These are phyloP conservation scores for Phytophthora cryptogea DNA, from an alignment of 352 stramenopile species.

Conservation along the genomic window DNA sequence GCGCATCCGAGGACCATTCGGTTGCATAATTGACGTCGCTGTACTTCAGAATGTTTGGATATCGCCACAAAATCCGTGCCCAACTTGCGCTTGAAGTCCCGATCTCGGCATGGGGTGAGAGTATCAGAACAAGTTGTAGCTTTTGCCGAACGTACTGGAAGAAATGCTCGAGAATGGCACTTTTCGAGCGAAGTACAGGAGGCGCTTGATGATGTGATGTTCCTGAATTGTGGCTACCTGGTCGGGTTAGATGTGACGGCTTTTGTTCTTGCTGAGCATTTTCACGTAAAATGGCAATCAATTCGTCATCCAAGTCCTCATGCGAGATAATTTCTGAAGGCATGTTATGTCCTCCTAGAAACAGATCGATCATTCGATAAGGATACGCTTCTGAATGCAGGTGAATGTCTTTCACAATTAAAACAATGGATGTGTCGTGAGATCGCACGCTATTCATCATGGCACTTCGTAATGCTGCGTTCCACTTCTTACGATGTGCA, in stretches of 20 bases:
- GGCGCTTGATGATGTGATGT: neutral
- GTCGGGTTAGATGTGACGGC: neutral
- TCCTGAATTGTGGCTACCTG: neutral
- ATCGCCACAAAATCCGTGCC: slow-evolving; percentile 42
- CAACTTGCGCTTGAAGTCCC: slow-evolving; percentile 2
- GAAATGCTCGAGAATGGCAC: slow-evolving; percentile 53
- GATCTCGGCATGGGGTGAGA: slow-evolving; percentile 21
- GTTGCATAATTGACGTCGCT: slow-evolving; percentile 47
- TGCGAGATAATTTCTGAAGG: slow-evolving; percentile 49
- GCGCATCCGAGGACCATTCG: slow-evolving; percentile 49
- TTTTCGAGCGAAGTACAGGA: slow-evolving; percentile 45
- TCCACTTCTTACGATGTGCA: slow-evolving; percentile 33
- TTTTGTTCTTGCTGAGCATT: slow-evolving; percentile 25
- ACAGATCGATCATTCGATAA: slow-evolving; percentile 53
- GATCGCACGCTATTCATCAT: slow-evolving; percentile 48
- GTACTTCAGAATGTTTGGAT: slow-evolving; percentile 45
- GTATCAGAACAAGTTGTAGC: slow-evolving; percentile 60
- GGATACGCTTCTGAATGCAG: slow-evolving; percentile 29
- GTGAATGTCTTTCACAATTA: slow-evolving; percentile 61
- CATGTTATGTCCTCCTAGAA: slow-evolving; percentile 47
- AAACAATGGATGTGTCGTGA: slow-evolving; percentile 44
- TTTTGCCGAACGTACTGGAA: slow-evolving; percentile 42
- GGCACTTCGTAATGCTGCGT: slow-evolving; percentile 35
- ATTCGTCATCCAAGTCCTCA: slow-evolving; percentile 55
- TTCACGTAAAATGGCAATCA: slow-evolving; percentile 44